These are phyloP conservation scores for Taphrina deformans DNA, from an alignment of 1,139 yeast genomes.

Conservation along the genomic window DNA sequence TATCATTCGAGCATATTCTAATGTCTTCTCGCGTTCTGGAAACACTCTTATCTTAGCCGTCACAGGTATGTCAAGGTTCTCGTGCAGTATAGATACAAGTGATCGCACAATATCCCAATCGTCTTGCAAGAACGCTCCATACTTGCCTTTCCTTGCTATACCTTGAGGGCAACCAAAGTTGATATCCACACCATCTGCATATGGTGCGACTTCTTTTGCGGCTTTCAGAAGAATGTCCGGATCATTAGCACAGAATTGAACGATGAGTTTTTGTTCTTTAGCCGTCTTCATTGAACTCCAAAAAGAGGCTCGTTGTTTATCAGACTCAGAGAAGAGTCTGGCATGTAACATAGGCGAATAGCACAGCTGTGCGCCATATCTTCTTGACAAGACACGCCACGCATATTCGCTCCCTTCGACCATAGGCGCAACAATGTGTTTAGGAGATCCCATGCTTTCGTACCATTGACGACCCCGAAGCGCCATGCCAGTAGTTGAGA, in stretches of 20 bases:
- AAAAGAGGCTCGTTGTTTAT: constrained; percentile 74
- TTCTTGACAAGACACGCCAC: constrained; percentile 85
- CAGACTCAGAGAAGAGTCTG: constrained; percentile 77
- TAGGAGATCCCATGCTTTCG: constrained; percentile 69
- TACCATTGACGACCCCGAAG: constrained; percentile 68
- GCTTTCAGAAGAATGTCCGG: constrained; percentile 80
- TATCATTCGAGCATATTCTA: constrained; percentile 89
- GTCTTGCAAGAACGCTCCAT: constrained; percentile 95
- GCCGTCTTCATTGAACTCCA: constrained; percentile 78
- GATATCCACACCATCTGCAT: constrained; percentile 93
- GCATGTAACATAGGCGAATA: constrained; percentile 98
- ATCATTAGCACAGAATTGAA: constrained; percentile 95
- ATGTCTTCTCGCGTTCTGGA: constrained; percentile 78
- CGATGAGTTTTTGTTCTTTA: constrained; percentile 77
- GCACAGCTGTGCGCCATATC: constrained; percentile 89
- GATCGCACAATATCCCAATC: constrained; percentile 84
- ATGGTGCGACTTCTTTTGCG: constrained; percentile 72
- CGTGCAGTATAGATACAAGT: constrained; percentile 71
- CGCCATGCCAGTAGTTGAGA: constrained; percentile 40
- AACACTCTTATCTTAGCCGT: constrained; percentile 94
- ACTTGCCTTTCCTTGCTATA: constrained; percentile 89
- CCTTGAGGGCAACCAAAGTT: constrained; percentile 98
- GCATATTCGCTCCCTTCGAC: constrained; percentile 96
- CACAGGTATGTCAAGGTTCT: constrained; percentile 71
- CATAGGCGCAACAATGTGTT: constrained; percentile 94